Percentiles rank a stretch among this genome's conserved stretches.
phyloP scores from a whole-genome alignment of 768 basidiomycete genomes.

The Boletus bicolor region DNA sequence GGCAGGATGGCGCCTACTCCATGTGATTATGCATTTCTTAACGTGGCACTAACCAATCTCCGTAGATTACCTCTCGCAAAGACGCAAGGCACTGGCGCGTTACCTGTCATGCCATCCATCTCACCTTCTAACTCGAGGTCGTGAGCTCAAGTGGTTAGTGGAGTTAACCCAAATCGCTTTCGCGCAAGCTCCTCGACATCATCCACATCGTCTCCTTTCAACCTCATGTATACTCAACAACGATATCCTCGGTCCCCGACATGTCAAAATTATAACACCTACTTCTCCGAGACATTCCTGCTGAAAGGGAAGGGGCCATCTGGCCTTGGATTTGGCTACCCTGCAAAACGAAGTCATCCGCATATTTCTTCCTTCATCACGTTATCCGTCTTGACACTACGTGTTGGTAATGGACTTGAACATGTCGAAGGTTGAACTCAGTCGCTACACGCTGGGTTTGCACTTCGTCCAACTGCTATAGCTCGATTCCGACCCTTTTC shows the following conservation, averaged over 20 bases:
- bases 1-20: background rate
- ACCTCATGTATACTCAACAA: background rate
- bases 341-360: background rate
- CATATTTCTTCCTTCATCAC: background rate
- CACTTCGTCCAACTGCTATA: background rate
- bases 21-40: background rate
- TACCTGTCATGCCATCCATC: constrained; percentile 9
- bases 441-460: background rate
- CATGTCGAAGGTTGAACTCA: background rate
- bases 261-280: background rate
- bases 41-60: constrained; percentile 5
- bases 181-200: background rate
- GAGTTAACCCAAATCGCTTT: background rate
- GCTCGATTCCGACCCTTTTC: background rate
- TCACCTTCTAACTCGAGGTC: constrained; percentile 13
- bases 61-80: constrained; percentile 14
- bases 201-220: background rate
- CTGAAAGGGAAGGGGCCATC: background rate
- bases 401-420: background rate
- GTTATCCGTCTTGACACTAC: background rate
- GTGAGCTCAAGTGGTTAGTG: constrained; percentile 8
- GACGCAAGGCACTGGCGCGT: constrained; percentile 8
- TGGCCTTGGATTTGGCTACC: background rate
- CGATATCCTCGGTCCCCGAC: background rate
- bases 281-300: background rate